Base-by-base conservation (phyloP, 371 early-diverging fungal species). In the Syncephalis plumigaleata region DNA sequence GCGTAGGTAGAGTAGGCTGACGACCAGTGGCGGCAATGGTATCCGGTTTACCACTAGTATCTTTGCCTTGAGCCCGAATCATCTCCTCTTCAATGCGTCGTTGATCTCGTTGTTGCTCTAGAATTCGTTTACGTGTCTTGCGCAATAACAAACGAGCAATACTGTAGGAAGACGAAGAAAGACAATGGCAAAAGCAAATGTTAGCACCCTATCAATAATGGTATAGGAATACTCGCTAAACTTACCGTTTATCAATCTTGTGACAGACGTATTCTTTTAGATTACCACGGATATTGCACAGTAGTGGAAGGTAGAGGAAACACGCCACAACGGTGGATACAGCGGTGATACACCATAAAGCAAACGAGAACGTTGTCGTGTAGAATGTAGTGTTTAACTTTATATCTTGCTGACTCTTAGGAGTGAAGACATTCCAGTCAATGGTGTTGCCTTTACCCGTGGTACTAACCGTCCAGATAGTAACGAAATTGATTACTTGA, bases 211-310 rank as follows among this genome's bases (percentile, higher is more conserved):
- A n/a, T n/a, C n/a, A n/a, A n/a, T n/a, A n/a, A n/a, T n/a, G n/a
- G n/a, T n/a, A n/a, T n/a, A n/a, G n/a, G n/a, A n/a, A n/a, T n/a
- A n/a, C n/a, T n/a, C 31, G 11, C 31, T 31, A 31, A 31, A 31
- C 31, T 31, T 63, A 70, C 75, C 87, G 63, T 57, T 88, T 91
- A 63, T 88, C 91, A 40, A 91, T 80, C 59, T 84, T 85, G 64
- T 87, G 85, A 53, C 86, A 86, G 51, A 84, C 84, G 55, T 80
- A 91, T 57, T 91, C 91, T 56, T 91, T 91, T 45, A 91, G 65
- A 55, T 88, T 91, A 24, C 91, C 91, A 27, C 75, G 77, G 45
- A 91, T 85, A 26, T 71, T 68, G 52, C 71, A 77, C 46, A 86
- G 61, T 42, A 91, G 63, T 3, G 87, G 87, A 22, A 91, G 65